Conservation (phyloP, 345 rosid genomes). For the Gossypium ekmanianum region DNA sequence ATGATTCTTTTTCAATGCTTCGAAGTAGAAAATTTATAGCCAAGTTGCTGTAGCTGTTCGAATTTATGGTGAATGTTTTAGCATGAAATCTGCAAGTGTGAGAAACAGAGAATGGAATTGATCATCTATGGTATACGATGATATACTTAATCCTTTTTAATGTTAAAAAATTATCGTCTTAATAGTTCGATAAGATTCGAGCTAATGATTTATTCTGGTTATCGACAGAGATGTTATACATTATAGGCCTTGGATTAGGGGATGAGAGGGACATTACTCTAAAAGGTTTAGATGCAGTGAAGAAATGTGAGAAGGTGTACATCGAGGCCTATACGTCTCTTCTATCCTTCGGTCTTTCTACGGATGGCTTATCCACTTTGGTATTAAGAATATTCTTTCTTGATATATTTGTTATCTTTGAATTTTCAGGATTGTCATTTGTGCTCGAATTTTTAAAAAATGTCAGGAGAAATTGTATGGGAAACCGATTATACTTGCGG, state of each 20-base stretch:
- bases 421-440: background rate
- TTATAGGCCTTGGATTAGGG: constrained; percentile 80
- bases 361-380: constrained; percentile 63
- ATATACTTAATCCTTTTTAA: background rate
- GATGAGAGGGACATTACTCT: constrained; percentile 80
- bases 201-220: background rate
- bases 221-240: constrained; percentile 53
- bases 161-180: background rate
- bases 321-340: constrained; percentile 96
- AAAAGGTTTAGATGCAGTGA: constrained; percentile 75
- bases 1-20: background rate
- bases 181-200: background rate
- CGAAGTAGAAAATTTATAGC: background rate
- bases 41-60: background rate
- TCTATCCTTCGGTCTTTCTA: constrained; percentile 79
- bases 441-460: background rate
- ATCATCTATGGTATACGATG: background rate
- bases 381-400: constrained; percentile 22
- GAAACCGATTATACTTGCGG: constrained; percentile 58
- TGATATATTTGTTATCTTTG: background rate
- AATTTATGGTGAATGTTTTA: background rate
- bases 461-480: constrained; percentile 71
- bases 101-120: background rate
- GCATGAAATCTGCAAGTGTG: background rate
- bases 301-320: constrained; percentile 70